Evolutionary conservation across 176 grass and related monocot genomes (phyloP).

Genomic region (Zoysia pacifica): DNA sequence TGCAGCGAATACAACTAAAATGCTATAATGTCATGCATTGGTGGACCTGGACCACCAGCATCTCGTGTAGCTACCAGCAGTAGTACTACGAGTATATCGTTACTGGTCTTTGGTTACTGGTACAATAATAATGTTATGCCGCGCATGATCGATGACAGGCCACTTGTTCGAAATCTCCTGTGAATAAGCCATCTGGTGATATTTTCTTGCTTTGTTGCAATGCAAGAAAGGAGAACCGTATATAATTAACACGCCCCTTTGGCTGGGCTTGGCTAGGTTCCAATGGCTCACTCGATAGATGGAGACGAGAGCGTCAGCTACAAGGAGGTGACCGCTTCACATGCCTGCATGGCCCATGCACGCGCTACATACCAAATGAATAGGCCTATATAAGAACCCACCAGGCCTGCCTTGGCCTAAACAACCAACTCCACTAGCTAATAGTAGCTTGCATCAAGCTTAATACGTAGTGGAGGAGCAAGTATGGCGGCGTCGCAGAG

Average conservation of each 20-base stretch:
- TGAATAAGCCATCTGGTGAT: too few species aligned
- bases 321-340: constrained; percentile 37
- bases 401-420: neutral
- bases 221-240: too few species aligned
- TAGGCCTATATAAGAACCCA: constrained; percentile 31
- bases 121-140: too few species aligned
- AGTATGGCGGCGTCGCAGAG: neutral
- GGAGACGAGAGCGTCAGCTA: constrained; percentile 31
- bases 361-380: neutral
- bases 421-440: neutral
- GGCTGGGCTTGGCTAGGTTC: neutral
- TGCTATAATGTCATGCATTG: neutral
- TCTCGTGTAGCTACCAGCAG: too few species aligned
- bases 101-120: too few species aligned
- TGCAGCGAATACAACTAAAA: neutral
- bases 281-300: neutral
- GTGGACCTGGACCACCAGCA: too few species aligned
- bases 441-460: too few species aligned
- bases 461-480: too few species aligned
- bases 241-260: too few species aligned
- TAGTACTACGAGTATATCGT: too few species aligned
- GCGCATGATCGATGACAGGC: too few species aligned
- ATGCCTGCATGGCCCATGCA: constrained; percentile 24
- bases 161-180: neutral
- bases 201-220: too few species aligned